Evolutionary conservation across 1,284 basidiomycete species (phyloP).

Genomic region (Sporisorium graminicola): DNA sequence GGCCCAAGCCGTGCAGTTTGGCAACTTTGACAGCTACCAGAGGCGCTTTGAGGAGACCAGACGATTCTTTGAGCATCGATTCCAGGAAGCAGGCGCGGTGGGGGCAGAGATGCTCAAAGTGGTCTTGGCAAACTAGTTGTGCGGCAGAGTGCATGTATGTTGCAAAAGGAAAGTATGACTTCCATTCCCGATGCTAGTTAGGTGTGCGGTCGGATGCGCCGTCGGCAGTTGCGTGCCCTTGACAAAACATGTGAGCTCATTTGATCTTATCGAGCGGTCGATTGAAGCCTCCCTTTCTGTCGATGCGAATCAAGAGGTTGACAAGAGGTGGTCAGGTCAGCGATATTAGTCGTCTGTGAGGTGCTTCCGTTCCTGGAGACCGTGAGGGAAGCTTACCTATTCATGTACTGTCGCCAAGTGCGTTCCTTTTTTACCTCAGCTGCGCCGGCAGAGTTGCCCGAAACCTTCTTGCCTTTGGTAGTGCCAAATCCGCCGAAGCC

Average conservation of each 20-base stretch:
- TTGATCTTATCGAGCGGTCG: conserved; percentile 57
- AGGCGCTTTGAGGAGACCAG: conserved; percentile 84
- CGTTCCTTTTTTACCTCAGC: conserved; percentile 85
- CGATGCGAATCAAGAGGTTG: background rate
- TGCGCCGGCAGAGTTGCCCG: conserved; percentile 72
- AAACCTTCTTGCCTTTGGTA: conserved; percentile 87
- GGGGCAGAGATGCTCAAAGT: conserved; percentile 92
- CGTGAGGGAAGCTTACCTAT: conserved; percentile 76
- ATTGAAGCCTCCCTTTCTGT: conserved; percentile 58
- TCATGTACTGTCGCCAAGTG: conserved; percentile 97
- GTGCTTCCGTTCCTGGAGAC: too few species aligned
- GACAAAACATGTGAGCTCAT: background rate
- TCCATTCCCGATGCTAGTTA: background rate
- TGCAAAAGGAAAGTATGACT: conserved; percentile 5
- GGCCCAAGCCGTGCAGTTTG: conserved; percentile 81
- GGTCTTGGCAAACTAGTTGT: conserved; percentile 70
- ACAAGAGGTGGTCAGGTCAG: background rate
- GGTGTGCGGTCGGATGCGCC: background rate
- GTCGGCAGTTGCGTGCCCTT: background rate
- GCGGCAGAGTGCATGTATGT: background rate
- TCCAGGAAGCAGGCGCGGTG: conserved; percentile 84
- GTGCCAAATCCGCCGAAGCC: conserved; percentile 87
- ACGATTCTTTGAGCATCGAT: conserved; percentile 85
- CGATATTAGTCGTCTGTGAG: too few species aligned
- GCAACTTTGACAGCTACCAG: conserved; percentile 89